Evolutionary conservation across 768 basidiomycete species (phyloP), one percentile per base, ranked within the genome.

Genomic region (Sporobolomyces pararoseus): DNA sequence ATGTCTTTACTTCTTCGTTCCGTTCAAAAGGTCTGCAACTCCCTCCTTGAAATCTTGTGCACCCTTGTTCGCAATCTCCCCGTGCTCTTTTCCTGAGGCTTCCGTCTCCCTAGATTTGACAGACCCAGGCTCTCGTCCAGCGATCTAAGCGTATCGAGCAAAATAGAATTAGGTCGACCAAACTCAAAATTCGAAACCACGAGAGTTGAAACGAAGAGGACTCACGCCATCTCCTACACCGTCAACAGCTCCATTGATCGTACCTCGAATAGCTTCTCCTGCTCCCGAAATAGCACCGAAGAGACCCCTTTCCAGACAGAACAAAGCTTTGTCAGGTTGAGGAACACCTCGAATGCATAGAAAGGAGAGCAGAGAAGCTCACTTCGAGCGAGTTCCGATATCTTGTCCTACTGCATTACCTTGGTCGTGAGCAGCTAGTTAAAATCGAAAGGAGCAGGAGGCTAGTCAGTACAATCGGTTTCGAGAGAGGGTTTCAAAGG

Each of bases 201-300:
- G 39, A 9, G 39, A 17, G 3, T 17, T 14, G 44, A 21, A 44
- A 19, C 10, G 34, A 21, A 62, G 60, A 37, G 44, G 44, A 39
- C 55, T 61, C 16, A 55, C 66, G 9, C 60, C 66, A 25, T 68
- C 66, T 7, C 66, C 66, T 16, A 68, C 34, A 14, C 66, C 66
- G 35, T 68, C 66, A 14, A 68, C 44, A 1, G 44, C 44, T 2
- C 44, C 35, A 34, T 68, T 68, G 60, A 68, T 68, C 16, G 66
- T 68, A 1, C 66, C 66, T n/a, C 66, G 51, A 31, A 68, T 54
- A 19, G 59, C 60, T 37, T 68, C 66, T 21, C 66, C 66, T 5
- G 66, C 66, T 37, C 66, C 66, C 17, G 53, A 46, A 21, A 68
- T 49, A 4, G 60, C 66, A 1, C 44, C 51, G 60, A 68, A 62